Percentiles rank a stretch among this genome's conserved stretches.
Evolutionary conservation across 768 basidiomycete genomes (phyloP).

Genomic region (Chlorophyllum brunneum): DNA sequence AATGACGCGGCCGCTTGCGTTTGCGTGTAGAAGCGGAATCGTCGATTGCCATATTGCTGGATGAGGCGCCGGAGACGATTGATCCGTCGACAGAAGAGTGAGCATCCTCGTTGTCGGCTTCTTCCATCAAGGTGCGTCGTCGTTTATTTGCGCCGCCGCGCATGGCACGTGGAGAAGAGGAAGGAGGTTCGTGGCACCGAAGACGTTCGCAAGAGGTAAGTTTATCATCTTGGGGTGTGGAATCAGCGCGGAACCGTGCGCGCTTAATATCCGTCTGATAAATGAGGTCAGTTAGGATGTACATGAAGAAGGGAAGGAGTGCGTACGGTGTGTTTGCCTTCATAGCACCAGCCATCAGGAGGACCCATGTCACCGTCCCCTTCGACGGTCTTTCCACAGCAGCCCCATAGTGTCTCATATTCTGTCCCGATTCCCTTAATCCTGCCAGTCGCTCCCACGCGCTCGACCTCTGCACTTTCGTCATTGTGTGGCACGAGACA

Average conservation of each 20-base stretch:
- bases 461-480: conserved; percentile 72
- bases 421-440: conserved; percentile 26
- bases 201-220: conserved; percentile 54
- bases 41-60: conserved; percentile 9
- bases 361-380: conserved; percentile 81
- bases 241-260: conserved; percentile 76
- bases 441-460: conserved; percentile 32
- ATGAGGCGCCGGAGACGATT: conserved; percentile 1
- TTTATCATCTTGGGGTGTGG: conserved; percentile 64
- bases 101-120: conserved; percentile 11
- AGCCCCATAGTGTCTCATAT: conserved; percentile 63
- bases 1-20: conserved; percentile 3
- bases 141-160: conserved; percentile 25
- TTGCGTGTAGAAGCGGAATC: conserved; percentile 8
- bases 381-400: conserved; percentile 68
- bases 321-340: conserved; percentile 74
- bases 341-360: conserved; percentile 85
- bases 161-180: conserved; percentile 18
- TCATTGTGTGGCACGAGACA: conserved; percentile 77
- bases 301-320: conserved; percentile 12
- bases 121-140: conserved; percentile 18
- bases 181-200: conserved; percentile 48
- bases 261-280: conserved; percentile 66
- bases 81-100: conserved; percentile 11
- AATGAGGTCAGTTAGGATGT: conserved; percentile 3